A percentile compares a stretch with the other conserved stretches of the same genome.
These are phyloP conservation scores for Lactarius trivialis DNA, from an alignment of 768 basidiomycete species.

Conservation along the genomic window DNA sequence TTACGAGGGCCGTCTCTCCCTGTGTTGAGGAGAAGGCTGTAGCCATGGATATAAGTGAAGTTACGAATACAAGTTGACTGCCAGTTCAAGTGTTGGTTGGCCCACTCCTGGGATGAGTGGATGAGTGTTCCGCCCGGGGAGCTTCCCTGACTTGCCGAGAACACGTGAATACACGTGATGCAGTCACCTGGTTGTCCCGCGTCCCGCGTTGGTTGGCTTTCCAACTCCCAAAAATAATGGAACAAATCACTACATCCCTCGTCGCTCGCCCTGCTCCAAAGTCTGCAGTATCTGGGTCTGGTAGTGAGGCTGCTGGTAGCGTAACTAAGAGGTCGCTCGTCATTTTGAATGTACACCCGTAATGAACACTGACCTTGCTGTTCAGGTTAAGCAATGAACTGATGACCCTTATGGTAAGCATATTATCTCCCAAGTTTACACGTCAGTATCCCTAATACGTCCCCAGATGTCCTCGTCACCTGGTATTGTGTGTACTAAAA, in stretches of 20 bases:
- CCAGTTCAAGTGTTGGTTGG: background rate
- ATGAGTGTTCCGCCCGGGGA: background rate
- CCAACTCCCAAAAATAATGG: slow-evolving; percentile 41
- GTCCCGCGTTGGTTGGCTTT: background rate
- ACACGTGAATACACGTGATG: background rate
- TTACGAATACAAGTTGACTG: background rate
- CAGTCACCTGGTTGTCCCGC: background rate
- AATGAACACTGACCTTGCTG: slow-evolving; percentile 8
- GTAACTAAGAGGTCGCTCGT: slow-evolving; percentile 70
- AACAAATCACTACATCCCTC: slow-evolving; percentile 62
- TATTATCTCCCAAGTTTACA: background rate
- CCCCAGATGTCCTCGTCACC: slow-evolving; percentile 81
- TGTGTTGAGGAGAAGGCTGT: slow-evolving; percentile 42
- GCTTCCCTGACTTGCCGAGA: background rate
- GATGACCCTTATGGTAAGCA: slow-evolving; percentile 79
- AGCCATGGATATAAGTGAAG: slow-evolving; percentile 29
- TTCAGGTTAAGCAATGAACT: slow-evolving; percentile 71
- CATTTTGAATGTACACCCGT: background rate
- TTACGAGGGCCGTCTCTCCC: slow-evolving; percentile 51
- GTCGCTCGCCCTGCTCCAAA: slow-evolving; percentile 53
- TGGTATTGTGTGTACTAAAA: slow-evolving; percentile 59
- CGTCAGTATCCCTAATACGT: background rate
- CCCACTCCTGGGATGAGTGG: background rate
- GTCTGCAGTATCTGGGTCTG: slow-evolving; percentile 44
- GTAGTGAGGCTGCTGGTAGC: slow-evolving; percentile 60